Evolutionary conservation across 257 asterid genomes (phyloP).

Genomic region (Craterostigma plantagineum): DNA sequence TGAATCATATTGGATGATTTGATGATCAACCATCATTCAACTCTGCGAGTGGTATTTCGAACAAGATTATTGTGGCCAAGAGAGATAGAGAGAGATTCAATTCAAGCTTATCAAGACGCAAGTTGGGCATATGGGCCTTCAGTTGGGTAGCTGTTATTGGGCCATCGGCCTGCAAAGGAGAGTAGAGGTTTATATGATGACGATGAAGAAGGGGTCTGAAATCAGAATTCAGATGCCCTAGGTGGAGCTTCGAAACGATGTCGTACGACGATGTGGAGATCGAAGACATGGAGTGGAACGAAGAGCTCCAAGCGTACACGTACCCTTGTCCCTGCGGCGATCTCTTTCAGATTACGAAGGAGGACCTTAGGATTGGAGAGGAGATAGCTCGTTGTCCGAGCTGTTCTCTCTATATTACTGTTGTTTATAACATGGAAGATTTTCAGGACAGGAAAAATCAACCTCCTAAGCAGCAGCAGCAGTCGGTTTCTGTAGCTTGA

Average conservation of each 20-base stretch:
- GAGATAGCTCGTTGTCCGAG: conserved; percentile 93
- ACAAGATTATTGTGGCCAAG: too few species aligned
- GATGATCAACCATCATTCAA: too few species aligned
- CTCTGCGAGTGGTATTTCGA: too few species aligned
- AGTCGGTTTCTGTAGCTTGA: conserved; percentile 35
- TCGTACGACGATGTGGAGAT: conserved; percentile 96
- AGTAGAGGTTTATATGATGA: too few species aligned
- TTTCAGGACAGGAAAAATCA: conserved; percentile 31
- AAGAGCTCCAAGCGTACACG: conserved; percentile 56
- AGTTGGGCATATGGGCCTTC: too few species aligned
- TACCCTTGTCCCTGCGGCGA: conserved; percentile 97
- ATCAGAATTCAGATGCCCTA: too few species aligned
- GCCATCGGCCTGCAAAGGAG: too few species aligned
- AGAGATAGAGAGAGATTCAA: too few species aligned
- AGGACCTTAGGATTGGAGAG: conserved; percentile 69
- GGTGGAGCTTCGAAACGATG: conserved; percentile 23
- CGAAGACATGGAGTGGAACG: conserved; percentile 97
- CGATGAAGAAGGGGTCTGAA: too few species aligned
- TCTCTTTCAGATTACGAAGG: conserved; percentile 71
- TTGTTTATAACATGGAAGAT: conserved; percentile 67
- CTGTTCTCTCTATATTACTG: conserved; percentile 78
- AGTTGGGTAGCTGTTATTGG: too few species aligned
- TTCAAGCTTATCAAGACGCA: too few species aligned
- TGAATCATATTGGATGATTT: too few species aligned
- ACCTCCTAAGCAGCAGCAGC: conserved; percentile 39